These are phyloP conservation scores for Blastocrithidia nonstop DNA, from an alignment of 208 protist genomes.

Conservation along the genomic window DNA sequence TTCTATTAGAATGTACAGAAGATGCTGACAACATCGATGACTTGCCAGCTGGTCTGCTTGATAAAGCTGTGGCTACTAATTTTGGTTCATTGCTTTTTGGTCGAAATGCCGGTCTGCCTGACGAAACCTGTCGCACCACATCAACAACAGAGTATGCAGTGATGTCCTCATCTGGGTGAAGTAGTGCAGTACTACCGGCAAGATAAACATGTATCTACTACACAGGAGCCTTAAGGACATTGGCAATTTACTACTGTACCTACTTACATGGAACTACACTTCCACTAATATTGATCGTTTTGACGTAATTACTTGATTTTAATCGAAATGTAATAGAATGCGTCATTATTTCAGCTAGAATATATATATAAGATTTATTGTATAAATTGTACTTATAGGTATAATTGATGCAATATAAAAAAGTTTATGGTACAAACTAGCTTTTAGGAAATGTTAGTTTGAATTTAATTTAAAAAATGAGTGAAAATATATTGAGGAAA, in stretches of 20 bases:
- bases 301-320: conserved; percentile 62
- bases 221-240: conserved; percentile 34
- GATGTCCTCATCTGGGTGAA: conserved; percentile 70
- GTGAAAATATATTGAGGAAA: no score
- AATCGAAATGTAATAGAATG: conserved; percentile 69
- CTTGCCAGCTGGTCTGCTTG: conserved; percentile 2
- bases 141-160: conserved; percentile 62
- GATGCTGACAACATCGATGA: background rate
- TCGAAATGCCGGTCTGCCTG: conserved; percentile 3
- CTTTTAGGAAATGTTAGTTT: no score
- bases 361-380: background rate
- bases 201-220: conserved; percentile 72
- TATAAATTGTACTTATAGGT: background rate
- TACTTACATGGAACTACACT: conserved; percentile 49
- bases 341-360: conserved; percentile 15
- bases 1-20: background rate
- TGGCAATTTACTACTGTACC: conserved; percentile 53
- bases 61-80: background rate
- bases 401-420: no score
- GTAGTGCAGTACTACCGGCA: conserved; percentile 33
- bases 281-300: conserved; percentile 52
- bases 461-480: no score
- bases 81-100: background rate
- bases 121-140: conserved; percentile 48
- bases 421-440: no score